Evolutionary conservation across 2,329 filamentous ascomycete genomes (phyloP), one percentile per base, ranked within the genome.

Genomic region (Ophiosphaerella narmari): DNA sequence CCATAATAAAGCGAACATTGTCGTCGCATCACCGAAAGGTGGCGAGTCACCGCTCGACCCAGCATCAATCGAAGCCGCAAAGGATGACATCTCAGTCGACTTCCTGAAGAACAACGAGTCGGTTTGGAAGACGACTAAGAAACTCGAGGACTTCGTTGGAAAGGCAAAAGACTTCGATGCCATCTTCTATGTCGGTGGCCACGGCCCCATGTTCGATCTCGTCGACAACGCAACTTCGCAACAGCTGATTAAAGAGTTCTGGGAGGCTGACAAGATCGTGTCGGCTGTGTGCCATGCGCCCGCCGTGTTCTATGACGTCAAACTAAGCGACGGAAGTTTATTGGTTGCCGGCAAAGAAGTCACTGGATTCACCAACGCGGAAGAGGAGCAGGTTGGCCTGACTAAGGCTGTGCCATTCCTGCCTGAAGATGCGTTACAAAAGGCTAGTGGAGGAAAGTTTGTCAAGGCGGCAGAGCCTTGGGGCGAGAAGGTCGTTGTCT

Each of bases 211-310:
- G 83, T 88, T 81, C 71, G 86, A 89, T 66, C 82, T 89, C 14
- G 80, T 80, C 46, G 74, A 75, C 48, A 81, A 87, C 65, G 55
- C 74, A 16, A 75, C 77, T n/a, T 85, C 82, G 23, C 81, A 84
- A 57, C 74, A 79, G 54, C 73, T 90, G 32, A 83, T 86, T 62
- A 74, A 77, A 52, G 84, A 88, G 68, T 88, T 90, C 68, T 81
- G 79, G 62, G 74, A 76, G 34, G 77, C 79, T 3, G 82, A 80
- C 55, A 88, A 88, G 77, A 77, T 84, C 46, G 80, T 89, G 12
- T 76, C 83, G 0, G 84, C 86, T 3, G 85, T 90, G 39, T 89
- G 87, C 76, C 87, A 90, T 72, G 87, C 85, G 5, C 84, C 86
- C 2, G 82, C 82, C 3, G 87, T 81, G 11, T 76, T 90, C 13